Percentiles rank a stretch among this genome's conserved stretches.
These are phyloP conservation scores for Penicillium sp. DNA, from an alignment of 2,329 filamentous ascomycete species.

Conservation along the genomic window DNA sequence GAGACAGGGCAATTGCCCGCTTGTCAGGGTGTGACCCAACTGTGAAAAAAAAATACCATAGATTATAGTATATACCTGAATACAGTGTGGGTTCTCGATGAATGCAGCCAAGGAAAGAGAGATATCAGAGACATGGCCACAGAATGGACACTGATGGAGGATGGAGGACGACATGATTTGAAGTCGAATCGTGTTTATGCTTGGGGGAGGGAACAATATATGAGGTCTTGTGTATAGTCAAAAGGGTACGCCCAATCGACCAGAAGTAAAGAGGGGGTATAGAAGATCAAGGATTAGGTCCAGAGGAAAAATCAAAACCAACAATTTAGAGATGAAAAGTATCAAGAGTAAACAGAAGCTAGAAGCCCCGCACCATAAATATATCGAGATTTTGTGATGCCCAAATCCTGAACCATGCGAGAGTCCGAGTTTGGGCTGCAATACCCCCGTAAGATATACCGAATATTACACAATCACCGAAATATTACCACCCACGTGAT, in stretches of 20 bases:
- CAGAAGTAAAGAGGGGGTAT: not conserved
- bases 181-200: not conserved
- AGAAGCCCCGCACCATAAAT: not conserved
- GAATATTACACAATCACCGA: not conserved
- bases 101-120: constrained; percentile 37
- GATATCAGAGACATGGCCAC: constrained; percentile 39
- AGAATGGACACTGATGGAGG: constrained; percentile 41
- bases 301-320: not conserved
- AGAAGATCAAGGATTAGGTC: not conserved
- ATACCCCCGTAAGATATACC: not conserved
- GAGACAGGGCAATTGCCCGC: constrained; percentile 1
- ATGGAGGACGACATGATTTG: constrained; percentile 39
- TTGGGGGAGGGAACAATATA: not conserved
- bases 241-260: not conserved
- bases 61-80: constrained; percentile 36
- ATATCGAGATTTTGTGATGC: not conserved
- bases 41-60: not conserved
- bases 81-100: constrained; percentile 40
- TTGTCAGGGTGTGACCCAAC: constrained; percentile 22
- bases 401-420: not conserved
- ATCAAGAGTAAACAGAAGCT: not conserved
- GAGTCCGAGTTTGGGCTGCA: not conserved
- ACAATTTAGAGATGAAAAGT: not conserved
- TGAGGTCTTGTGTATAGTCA: not conserved
- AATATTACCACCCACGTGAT: constrained; percentile 1